phyloP scores from a whole-genome alignment of 2,329 filamentous ascomycete species.

The Clarireedia sp. region DNA sequence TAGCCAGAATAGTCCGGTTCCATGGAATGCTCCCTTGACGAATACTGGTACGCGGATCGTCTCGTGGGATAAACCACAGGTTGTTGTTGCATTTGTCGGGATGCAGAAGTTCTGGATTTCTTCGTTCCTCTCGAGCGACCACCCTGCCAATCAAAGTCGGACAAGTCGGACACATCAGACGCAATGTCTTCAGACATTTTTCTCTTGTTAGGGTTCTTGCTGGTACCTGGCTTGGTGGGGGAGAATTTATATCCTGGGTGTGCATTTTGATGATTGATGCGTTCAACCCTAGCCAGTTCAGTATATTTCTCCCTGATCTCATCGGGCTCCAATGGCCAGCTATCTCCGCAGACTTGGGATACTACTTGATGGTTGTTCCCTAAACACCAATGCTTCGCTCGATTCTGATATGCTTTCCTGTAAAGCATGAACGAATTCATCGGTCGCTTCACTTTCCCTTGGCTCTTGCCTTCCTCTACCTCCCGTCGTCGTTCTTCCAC shows the following conservation, averaged over 20 bases:
- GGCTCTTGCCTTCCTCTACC: constrained; percentile 57
- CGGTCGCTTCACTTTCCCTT: constrained; percentile 75
- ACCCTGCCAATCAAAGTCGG: constrained; percentile 38
- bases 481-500: constrained; percentile 59
- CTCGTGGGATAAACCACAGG: constrained; percentile 24
- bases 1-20: constrained; percentile 26
- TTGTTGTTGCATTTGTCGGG: constrained; percentile 14
- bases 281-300: constrained; percentile 69
- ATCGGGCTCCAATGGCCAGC: constrained; percentile 76
- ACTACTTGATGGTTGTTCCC: constrained; percentile 93
- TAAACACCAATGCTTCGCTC: constrained; percentile 71
- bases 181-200: constrained; percentile 35
- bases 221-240: constrained; percentile 56
- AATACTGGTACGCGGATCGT: constrained; percentile 26
- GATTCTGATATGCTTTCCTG: constrained; percentile 81
- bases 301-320: constrained; percentile 69
- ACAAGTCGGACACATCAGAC: constrained; percentile 37
- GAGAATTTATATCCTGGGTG: constrained; percentile 94
- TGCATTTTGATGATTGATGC: constrained; percentile 74
- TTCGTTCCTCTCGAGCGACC: constrained; percentile 17
- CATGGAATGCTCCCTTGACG: constrained; percentile 25
- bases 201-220: constrained; percentile 42
- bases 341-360: constrained; percentile 76
- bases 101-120: constrained; percentile 9
- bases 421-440: constrained; percentile 99